A percentile compares a stretch with the other conserved stretches of the same genome.
Conservation (phyloP, 495 filamentous ascomycete species). For the Penicillium turbatum region DNA sequence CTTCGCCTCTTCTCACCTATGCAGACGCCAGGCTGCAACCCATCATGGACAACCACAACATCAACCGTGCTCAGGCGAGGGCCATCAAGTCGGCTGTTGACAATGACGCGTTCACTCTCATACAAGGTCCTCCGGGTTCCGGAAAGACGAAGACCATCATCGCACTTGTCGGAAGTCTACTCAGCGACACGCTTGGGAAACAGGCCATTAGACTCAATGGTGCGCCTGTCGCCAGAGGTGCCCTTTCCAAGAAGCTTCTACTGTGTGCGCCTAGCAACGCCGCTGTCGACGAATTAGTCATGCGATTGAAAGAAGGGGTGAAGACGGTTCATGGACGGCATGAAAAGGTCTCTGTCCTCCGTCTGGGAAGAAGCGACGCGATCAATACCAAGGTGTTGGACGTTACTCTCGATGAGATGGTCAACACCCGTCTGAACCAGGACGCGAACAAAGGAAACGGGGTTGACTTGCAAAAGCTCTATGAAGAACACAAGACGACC, state of each 20-base stretch:
- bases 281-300: conserved; percentile 91
- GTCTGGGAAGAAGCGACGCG: conserved; percentile 87
- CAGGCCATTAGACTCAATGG: conserved; percentile 23
- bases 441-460: conserved; percentile 33
- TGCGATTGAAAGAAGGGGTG: conserved; percentile 85
- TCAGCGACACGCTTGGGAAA: conserved; percentile 57
- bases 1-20: conserved; percentile 79
- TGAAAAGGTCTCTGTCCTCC: conserved; percentile 76
- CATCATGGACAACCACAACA: conserved; percentile 67
- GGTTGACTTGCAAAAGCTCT: conserved; percentile 66
- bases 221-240: conserved; percentile 20
- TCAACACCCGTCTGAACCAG: conserved; percentile 63
- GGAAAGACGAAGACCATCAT: conserved; percentile 98
- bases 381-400: conserved; percentile 87
- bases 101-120: conserved; percentile 92
- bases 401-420: conserved; percentile 90
- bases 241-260: conserved; percentile 73
- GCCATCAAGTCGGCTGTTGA: conserved; percentile 87
- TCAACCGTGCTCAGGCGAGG: conserved; percentile 88
- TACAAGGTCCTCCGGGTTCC: conserved; percentile 93
- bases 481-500: conserved; percentile 73
- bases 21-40: conserved; percentile 62
- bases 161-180: conserved; percentile 85
- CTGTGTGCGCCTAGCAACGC: conserved; percentile 97
- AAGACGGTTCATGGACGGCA: conserved; percentile 68